Evolutionary conservation across 2,329 filamentous ascomycete species (phyloP), one percentile per base, ranked within the genome.

Genomic region (Phaeosphaeriaceae sp.): DNA sequence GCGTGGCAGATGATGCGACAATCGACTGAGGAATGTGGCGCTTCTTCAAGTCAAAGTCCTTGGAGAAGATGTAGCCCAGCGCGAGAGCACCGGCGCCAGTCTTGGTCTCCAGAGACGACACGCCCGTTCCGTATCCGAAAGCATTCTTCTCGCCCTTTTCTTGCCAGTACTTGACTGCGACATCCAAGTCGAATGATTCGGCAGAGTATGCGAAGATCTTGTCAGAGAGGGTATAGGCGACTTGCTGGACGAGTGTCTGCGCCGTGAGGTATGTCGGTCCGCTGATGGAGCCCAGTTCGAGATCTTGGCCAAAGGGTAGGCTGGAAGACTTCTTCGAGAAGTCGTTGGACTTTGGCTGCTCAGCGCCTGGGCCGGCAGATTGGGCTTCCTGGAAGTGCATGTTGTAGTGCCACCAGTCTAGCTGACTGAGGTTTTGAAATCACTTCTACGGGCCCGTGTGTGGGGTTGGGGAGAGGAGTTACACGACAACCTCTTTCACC

Each of bases 161-260:
- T 50, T 87, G 85, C 95, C 95, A 99, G 67, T 87, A 80, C 78
- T 89, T 91, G 53, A 91, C 89, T 48, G 93, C 92, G 61, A 89
- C 79, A 77, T 98, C 94, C 64, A 99, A 86, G 75, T 96, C 91
- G 73, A 97, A 98, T 15, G 92, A 91, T 73, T 96, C 91, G 25
- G 93, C 92, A 2, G 94, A 98, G 83, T 96, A 98, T 56, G 93
- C 91, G 82, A 97, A 99, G 81, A 98, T 89, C 84, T 96, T 97
- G 84, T 98, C 93, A 56, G 94, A 98, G 61, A 99, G 85, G 63
- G 91, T 87, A 81, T 97, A 99, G 60, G 94, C 92, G 65, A 98
- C 90, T 80, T 99, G 95, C 82, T 99, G 95, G 65, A 98, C 90
- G 55, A 99, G 87, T 21, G 92, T 88, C 81, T 99, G 95, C 27